Evolutionary conservation across 768 basidiomycete genomes (phyloP), one percentile per base, ranked within the genome.

Genomic region (Podaxis pistillaris): DNA sequence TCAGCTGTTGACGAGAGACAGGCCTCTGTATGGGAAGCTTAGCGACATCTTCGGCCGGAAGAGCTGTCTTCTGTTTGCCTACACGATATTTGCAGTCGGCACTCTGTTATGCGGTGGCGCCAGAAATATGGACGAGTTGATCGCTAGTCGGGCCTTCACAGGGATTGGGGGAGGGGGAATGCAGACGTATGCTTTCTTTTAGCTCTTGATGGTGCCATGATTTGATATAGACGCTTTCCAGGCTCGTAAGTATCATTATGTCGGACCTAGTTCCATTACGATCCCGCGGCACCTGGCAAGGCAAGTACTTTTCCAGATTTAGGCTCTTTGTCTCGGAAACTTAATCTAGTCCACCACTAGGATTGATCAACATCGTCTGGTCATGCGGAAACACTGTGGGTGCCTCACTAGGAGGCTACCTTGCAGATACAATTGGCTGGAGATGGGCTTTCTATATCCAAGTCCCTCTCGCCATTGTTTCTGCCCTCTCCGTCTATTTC

Each of bases 221-320:
- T 3, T 37, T 7, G 41, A 38, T 59, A n/a, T 37, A 41, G 7
- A 30, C 8, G 40, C 37, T 7, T 22, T 30, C 1, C 67, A 87
- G 86, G 1, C 74, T 88, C 30, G 83, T 82, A 15, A 84, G 83
- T 58, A 89, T 90, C 60, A 81, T 89, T 40, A 79, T 89, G 72
- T 87, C 86, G 3, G 88, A 89, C 65, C 75, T 88, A 17, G 82
- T 88, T 1, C 85, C 87, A 0, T 75, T 89, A 51, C 79, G 87
- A 1, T 78, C 79, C 24, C 77, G 87, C 56, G 88, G 88, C 24
- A 88, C 86, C n/a, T 87, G 86, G 82, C 87, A 89, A 82, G 88
- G 86, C 80, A 24, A 3, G 69, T 63, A 1, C 26, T 28, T 9
- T 13, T 38, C 51, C 28, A 19, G 26, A 5, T 2, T 54, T 49